Evolutionary conservation across 306 rosid genomes (phyloP), one percentile per base, ranked within the genome.

Genomic region (Vigna unguiculata): DNA sequence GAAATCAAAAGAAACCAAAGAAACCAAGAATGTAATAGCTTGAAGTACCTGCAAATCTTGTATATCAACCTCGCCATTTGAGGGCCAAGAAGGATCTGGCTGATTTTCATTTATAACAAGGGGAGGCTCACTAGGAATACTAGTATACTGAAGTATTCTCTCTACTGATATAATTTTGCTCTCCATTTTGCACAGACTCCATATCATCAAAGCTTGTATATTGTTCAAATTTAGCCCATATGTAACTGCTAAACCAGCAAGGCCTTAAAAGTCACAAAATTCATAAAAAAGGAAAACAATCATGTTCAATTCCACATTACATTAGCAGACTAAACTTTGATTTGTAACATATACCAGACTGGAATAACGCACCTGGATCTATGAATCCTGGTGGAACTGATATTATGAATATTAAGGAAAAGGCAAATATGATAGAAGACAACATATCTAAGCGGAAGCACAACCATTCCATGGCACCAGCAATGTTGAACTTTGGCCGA

Each of bases 201-300:
- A 83, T 76, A 91, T 90, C 72, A 91, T 63, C 87, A 65, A 71
- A 73, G 84, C 85, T 86, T 91, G 97, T 81, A 93, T 34, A 78
- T 11, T 76, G 78, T 93, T 91, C 70, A 93, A 81, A 82, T 83
- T 93, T 55, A 91, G 93, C 40, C 98, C 98, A 63, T 91, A 93
- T 32, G 98, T 91, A 77, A 93, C 91, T 17, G 89, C 90, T 75
- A 93, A 90, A 77, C 98, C 97, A 57, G 93, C 96, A 83, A 91
- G 69, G 71, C 92, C 96, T 89, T 78, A 45, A 11, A 28, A 68
- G 41, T 28, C 61, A 64, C n/a, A 21, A 28, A 28, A 61, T 14
- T 12, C 2, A 62, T 19, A 71, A 0, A 57, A 55, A 43, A 54
- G 41, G 15, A 7, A 43, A 78, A 74, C 66, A 54, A 28, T 74